Percentiles rank a stretch among this genome's conserved stretches.
Evolutionary conservation across 1,139 yeast genomes (phyloP).

Genomic region (Zygosaccharomyces pseudobailii): DNA sequence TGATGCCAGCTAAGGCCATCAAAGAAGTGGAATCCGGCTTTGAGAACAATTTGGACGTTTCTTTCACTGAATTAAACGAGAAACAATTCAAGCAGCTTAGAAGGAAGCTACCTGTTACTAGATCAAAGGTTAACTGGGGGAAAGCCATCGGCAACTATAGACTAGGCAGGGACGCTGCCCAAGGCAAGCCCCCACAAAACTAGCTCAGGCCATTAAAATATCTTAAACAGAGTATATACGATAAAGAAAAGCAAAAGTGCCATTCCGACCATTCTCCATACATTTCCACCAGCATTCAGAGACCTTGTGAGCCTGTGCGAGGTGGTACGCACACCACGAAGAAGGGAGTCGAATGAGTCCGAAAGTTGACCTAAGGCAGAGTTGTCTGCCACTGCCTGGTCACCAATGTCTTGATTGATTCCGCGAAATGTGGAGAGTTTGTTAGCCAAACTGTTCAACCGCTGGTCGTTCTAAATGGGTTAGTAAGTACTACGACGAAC

Average conservation of each 20-base stretch:
- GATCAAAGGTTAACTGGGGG: slow-evolving; percentile 94
- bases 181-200: slow-evolving; percentile 31
- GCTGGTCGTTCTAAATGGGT: slow-evolving; percentile 47
- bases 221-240: slow-evolving; percentile 60
- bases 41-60: slow-evolving; percentile 56
- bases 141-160: slow-evolving; percentile 86
- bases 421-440: slow-evolving; percentile 57
- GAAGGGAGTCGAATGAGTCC: slow-evolving; percentile 56
- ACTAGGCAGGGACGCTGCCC: slow-evolving; percentile 76
- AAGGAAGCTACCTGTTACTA: slow-evolving; percentile 86
- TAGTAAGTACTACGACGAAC: background rate
- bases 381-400: slow-evolving; percentile 53
- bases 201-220: slow-evolving; percentile 35
- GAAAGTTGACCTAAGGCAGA: slow-evolving; percentile 52
- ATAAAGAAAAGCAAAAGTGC: slow-evolving; percentile 61
- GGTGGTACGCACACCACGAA: slow-evolving; percentile 58
- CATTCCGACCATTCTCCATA: slow-evolving; percentile 52
- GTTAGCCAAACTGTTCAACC: slow-evolving; percentile 54
- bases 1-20: slow-evolving; percentile 45
- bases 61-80: slow-evolving; percentile 73
- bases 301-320: slow-evolving; percentile 63
- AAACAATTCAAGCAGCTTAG: slow-evolving; percentile 76
- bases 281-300: slow-evolving; percentile 51
- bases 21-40: slow-evolving; percentile 54
- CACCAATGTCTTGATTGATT: slow-evolving; percentile 60